Evolutionary conservation across 805 yeast species (phyloP).

Genomic region (Saccharomycopsis fibuligera): DNA sequence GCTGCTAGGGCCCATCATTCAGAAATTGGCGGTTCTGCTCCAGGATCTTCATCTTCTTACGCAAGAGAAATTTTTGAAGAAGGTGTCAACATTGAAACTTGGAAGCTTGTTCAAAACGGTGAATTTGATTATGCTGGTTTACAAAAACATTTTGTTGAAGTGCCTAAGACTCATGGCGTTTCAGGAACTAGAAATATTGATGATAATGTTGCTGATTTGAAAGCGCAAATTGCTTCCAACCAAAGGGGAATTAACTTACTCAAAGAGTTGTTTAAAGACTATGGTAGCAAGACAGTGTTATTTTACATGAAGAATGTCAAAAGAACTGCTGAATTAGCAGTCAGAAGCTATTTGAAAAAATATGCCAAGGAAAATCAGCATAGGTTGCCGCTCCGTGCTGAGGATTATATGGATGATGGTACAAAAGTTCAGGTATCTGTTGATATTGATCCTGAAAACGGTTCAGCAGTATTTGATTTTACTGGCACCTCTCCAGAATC

Average conservation of each 20-base stretch:
- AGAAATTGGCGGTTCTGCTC: slow-evolving; percentile 56
- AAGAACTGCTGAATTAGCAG: slow-evolving; percentile 42
- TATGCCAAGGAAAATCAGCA: slow-evolving; percentile 36
- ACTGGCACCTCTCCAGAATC: slow-evolving; percentile 47
- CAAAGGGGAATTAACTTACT: slow-evolving; percentile 44
- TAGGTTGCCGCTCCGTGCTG: slow-evolving; percentile 33
- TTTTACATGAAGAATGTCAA: slow-evolving; percentile 43
- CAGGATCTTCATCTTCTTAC: slow-evolving; percentile 34
- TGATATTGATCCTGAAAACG: slow-evolving; percentile 30
- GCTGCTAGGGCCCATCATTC: slow-evolving; percentile 61
- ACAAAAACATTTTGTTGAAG: slow-evolving; percentile 39
- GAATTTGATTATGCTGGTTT: slow-evolving; percentile 48
- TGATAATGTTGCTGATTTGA: slow-evolving; percentile 46
- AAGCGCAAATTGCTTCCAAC: slow-evolving; percentile 47
- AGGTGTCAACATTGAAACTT: slow-evolving; percentile 49
- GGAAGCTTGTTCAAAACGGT: slow-evolving; percentile 44
- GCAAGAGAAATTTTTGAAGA: slow-evolving; percentile 43
- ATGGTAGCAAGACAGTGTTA: slow-evolving; percentile 35
- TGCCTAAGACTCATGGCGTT: slow-evolving; percentile 45
- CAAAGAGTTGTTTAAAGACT: slow-evolving; percentile 37
- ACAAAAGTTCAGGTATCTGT: slow-evolving; percentile 40
- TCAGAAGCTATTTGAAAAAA: slow-evolving; percentile 30
- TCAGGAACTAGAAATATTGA: slow-evolving; percentile 49
- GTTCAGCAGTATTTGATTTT: slow-evolving; percentile 44
- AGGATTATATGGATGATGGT: slow-evolving; percentile 52